These are phyloP conservation scores for Aspergillus sp. DNA, from an alignment of 2,329 filamentous ascomycete genomes.

Conservation along the genomic window DNA sequence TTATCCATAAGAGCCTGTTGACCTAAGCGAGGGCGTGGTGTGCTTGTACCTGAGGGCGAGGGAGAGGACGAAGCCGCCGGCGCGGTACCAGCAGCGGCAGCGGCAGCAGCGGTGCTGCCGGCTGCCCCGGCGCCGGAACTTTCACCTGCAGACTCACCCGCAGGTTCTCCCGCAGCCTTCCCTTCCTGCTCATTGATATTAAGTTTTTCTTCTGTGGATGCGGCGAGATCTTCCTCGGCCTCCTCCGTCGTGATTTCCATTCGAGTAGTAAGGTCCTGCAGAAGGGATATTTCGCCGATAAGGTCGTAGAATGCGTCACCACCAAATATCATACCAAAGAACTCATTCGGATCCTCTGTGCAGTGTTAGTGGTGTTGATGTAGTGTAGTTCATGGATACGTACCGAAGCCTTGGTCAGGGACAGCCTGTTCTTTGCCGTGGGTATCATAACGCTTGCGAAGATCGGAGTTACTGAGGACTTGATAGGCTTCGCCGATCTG, in stretches of 20 bases:
- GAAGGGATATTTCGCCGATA: conserved; percentile 96
- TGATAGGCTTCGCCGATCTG: conserved; percentile 71
- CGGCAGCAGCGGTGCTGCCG: neutral
- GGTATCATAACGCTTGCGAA: conserved; percentile 93
- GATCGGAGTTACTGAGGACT: conserved; percentile 79
- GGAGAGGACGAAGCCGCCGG: conserved; percentile 13
- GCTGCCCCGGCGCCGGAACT: conserved; percentile 30
- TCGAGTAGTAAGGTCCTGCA: conserved; percentile 96
- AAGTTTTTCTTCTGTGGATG: conserved; percentile 51
- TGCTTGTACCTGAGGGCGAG: conserved; percentile 42
- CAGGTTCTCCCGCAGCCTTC: conserved; percentile 30
- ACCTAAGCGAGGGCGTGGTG: conserved; percentile 61
- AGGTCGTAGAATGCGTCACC: conserved; percentile 94
- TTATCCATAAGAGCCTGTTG: conserved; percentile 87
- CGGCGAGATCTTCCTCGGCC: conserved; percentile 65
- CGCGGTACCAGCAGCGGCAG: too few species aligned
- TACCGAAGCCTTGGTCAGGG: conserved; percentile 84
- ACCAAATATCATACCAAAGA: conserved; percentile 98
- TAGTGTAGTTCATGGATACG: conserved; percentile 16
- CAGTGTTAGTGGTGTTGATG: neutral
- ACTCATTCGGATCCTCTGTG: conserved; percentile 84
- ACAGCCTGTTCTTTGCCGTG: conserved; percentile 94
- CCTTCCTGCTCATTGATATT: conserved; percentile 47
- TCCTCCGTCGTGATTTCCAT: conserved; percentile 96
- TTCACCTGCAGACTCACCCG: conserved; percentile 48